Percentiles rank a stretch among this genome's conserved stretches.
Evolutionary conservation across 371 early-diverging fungal genomes (phyloP).

Genomic region (Mucor velutinosus): DNA sequence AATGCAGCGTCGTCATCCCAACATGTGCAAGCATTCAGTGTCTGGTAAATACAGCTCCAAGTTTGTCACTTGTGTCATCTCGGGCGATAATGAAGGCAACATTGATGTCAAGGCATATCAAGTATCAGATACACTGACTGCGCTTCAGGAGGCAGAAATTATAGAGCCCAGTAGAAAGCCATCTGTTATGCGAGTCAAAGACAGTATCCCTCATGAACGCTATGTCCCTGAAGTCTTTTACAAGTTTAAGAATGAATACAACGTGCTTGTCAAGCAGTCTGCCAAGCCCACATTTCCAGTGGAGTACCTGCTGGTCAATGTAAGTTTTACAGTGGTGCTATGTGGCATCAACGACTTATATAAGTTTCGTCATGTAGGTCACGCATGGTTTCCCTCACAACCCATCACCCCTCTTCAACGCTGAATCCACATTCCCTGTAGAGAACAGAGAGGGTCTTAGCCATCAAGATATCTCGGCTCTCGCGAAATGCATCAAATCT

Average conservation of each 20-base stretch:
- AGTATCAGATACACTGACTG: slow-evolving; percentile 90
- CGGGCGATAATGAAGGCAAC: slow-evolving; percentile 79
- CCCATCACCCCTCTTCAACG: slow-evolving; percentile 76
- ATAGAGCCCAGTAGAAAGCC: slow-evolving; percentile 92
- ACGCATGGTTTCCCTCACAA: slow-evolving; percentile 93
- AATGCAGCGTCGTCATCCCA: slow-evolving; percentile 86
- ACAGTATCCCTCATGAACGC: slow-evolving; percentile 67
- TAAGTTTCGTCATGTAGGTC: slow-evolving; percentile 53
- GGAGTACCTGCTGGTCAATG: slow-evolving; percentile 94
- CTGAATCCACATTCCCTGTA: slow-evolving; percentile 51
- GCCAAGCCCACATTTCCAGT: slow-evolving; percentile 96
- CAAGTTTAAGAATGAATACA: slow-evolving; percentile 94
- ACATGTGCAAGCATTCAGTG: slow-evolving; percentile 68
- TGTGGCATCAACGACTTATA: not conserved
- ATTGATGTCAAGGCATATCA: slow-evolving; percentile 93
- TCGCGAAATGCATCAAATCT: slow-evolving; percentile 58
- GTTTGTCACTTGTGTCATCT: slow-evolving; percentile 93
- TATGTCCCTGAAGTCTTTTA: slow-evolving; percentile 98
- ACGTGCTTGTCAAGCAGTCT: slow-evolving; percentile 78
- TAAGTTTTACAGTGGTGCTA: slow-evolving; percentile 41
- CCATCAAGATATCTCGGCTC: slow-evolving; percentile 37
- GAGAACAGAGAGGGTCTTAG: slow-evolving; percentile 67
- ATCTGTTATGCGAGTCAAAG: slow-evolving; percentile 83
- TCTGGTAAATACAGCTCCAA: slow-evolving; percentile 86
- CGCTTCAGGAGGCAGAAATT: slow-evolving; percentile 91